Evolutionary conservation across 805 yeast genomes (phyloP).

Genomic region (Saturnispora bothae): DNA sequence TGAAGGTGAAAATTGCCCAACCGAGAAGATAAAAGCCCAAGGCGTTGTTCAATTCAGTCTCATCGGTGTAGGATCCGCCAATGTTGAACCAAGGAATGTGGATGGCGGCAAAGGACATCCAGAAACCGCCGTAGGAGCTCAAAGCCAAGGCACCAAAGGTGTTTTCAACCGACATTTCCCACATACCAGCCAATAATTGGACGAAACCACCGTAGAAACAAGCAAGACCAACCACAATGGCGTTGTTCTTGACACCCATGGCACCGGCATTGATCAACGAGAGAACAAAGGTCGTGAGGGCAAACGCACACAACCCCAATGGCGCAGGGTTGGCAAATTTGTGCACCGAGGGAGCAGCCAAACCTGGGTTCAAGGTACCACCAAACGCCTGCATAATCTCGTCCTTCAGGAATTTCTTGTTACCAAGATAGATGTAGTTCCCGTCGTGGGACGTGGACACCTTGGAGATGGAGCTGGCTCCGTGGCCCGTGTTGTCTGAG

Average conservation of each 20-base stretch:
- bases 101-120: constrained; percentile 68
- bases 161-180: constrained; percentile 67
- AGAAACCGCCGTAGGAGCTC: constrained; percentile 58
- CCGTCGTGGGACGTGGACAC: constrained; percentile 44
- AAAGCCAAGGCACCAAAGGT: constrained; percentile 65
- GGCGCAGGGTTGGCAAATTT: constrained; percentile 69
- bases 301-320: constrained; percentile 61
- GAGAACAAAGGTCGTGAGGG: constrained; percentile 56
- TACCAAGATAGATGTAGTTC: constrained; percentile 61
- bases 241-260: constrained; percentile 52
- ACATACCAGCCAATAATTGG: constrained; percentile 63
- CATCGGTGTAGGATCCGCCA: constrained; percentile 36
- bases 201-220: constrained; percentile 66
- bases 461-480: constrained; percentile 11
- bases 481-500: constrained; percentile 9
- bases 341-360: constrained; percentile 45
- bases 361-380: constrained; percentile 73
- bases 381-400: constrained; percentile 65
- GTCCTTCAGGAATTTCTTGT: constrained; percentile 50
- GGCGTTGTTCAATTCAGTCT: constrained; percentile 37
- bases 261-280: constrained; percentile 55
- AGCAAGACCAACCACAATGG: constrained; percentile 55
- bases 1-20: constrained; percentile 55
- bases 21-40: constrained; percentile 50
- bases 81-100: constrained; percentile 49